Evolutionary conservation across 2,329 filamentous ascomycete genomes (phyloP).

Genomic region (Alternaria sp.): DNA sequence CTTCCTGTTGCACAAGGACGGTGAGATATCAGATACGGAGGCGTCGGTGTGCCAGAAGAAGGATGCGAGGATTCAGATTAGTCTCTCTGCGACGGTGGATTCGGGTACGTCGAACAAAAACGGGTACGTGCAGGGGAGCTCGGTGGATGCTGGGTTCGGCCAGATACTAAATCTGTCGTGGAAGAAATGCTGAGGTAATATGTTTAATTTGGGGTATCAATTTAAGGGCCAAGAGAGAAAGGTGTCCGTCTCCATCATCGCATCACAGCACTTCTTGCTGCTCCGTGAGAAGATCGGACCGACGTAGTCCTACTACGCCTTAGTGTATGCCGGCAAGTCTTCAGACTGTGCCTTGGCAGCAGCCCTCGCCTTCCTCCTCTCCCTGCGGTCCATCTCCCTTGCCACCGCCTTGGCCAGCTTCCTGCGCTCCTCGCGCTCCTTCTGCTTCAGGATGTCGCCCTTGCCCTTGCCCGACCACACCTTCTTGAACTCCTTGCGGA

Average conservation of each 20-base stretch:
- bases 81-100: constrained; percentile 27
- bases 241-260: not conserved
- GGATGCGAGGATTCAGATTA: constrained; percentile 31
- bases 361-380: constrained; percentile 32
- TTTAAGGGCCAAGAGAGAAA: constrained; percentile 12
- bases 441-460: constrained; percentile 33
- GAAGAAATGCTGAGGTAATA: constrained; percentile 25
- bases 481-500: constrained; percentile 37
- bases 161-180: constrained; percentile 31
- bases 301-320: constrained; percentile 13
- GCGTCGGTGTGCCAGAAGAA: constrained; percentile 30
- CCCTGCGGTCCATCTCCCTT: constrained; percentile 35
- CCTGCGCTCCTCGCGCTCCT: constrained; percentile 39
- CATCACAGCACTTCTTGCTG: not conserved
- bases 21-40: constrained; percentile 27
- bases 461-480: constrained; percentile 39
- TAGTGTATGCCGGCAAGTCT: constrained; percentile 33
- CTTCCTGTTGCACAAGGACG: constrained; percentile 34
- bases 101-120: constrained; percentile 10
- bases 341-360: constrained; percentile 24
- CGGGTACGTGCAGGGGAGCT: constrained; percentile 22
- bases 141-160: constrained; percentile 22
- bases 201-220: constrained; percentile 2
- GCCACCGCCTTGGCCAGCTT: constrained; percentile 42
- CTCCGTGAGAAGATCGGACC: not conserved